phyloP scores from a whole-genome alignment of 1,139 yeast genomes.

The Taphrina pruni region DNA sequence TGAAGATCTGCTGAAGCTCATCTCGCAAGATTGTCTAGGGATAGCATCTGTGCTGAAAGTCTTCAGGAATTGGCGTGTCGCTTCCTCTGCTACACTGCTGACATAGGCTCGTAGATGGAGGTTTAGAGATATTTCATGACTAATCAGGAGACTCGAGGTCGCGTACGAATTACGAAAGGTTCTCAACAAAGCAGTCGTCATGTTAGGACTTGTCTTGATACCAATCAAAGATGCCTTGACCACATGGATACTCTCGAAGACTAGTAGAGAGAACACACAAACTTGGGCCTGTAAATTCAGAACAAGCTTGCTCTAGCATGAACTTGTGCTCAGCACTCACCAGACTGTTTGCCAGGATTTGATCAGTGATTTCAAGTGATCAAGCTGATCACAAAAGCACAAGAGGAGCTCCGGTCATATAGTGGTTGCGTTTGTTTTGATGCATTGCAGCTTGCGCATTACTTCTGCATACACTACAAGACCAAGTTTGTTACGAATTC shows the following conservation, averaged over 20 bases:
- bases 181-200: neutral
- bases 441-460: neutral
- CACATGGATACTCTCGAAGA: neutral
- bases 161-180: neutral
- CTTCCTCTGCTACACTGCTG: conserved; percentile 12
- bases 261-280: no score
- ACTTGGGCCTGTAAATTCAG: no score
- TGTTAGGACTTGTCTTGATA: neutral
- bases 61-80: conserved; percentile 13
- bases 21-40: conserved; percentile 16
- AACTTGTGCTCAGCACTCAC: no score
- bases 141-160: neutral
- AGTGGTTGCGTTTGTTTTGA: conserved; percentile 13
- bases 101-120: neutral
- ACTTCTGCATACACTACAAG: neutral
- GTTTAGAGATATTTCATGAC: neutral
- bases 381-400: neutral
- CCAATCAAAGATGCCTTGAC: neutral
- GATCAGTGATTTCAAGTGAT: neutral
- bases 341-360: neutral
- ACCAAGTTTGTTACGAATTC: no score
- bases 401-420: neutral
- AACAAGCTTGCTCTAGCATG: no score
- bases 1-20: conserved; percentile 34
- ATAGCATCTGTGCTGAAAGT: conserved; percentile 19